Evolutionary conservation across 371 early-diverging fungal species (phyloP).

Genomic region (Umbelopsis sp.): DNA sequence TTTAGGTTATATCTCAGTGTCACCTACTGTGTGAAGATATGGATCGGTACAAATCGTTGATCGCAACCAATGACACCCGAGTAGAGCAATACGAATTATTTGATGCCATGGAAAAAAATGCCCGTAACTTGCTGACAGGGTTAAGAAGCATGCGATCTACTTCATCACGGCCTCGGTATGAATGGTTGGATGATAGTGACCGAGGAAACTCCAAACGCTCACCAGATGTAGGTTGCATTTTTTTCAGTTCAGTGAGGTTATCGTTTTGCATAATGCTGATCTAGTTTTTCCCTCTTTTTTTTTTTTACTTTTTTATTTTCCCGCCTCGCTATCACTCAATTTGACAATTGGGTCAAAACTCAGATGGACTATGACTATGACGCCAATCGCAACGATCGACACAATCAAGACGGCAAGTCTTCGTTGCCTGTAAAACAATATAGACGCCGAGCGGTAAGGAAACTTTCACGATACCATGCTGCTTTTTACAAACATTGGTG

Average conservation of each 20-base stretch:
- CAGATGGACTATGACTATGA: not conserved
- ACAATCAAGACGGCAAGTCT: not conserved
- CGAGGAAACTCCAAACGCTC: not conserved
- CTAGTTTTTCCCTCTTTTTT: too few species aligned
- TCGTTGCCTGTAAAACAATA: slow-evolving; percentile 15
- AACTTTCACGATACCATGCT: too few species aligned
- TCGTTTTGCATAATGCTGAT: too few species aligned
- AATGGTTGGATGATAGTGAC: not conserved
- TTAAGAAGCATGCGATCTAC: not conserved
- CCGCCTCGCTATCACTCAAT: too few species aligned
- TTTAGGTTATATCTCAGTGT: slow-evolving; percentile 9
- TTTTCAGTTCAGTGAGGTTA: not conserved
- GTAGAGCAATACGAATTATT: slow-evolving; percentile 8
- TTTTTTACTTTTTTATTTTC: too few species aligned
- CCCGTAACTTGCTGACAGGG: not conserved
- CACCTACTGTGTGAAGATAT: slow-evolving; percentile 13
- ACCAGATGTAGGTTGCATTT: not conserved
- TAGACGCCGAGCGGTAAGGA: slow-evolving; percentile 13
- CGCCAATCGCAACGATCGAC: not conserved
- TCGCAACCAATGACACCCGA: not conserved
- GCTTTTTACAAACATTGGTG: too few species aligned
- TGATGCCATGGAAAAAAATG: not conserved
- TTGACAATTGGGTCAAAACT: not conserved
- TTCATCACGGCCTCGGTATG: not conserved
- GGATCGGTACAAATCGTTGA: slow-evolving; percentile 17